Conservation (phyloP, 2,329 filamentous ascomycete species). For the Ophiostoma himal-ulmi region DNA sequence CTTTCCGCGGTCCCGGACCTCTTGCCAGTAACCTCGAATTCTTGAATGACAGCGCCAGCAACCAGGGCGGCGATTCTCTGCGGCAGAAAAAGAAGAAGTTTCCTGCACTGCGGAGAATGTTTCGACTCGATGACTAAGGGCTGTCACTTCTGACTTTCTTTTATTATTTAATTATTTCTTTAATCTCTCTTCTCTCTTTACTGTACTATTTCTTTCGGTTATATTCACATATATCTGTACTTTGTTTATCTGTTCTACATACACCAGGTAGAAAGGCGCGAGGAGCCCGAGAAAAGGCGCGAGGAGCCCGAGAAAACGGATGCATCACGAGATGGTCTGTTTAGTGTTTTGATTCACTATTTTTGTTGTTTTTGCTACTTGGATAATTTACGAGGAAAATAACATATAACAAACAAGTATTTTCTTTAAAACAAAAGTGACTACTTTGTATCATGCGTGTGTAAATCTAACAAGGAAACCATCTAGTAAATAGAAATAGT, state of each 20-base stretch:
- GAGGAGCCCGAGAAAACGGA: slow-evolving; percentile 4
- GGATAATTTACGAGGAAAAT: slow-evolving; percentile 5
- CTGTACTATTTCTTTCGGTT: neutral
- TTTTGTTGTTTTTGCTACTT: neutral
- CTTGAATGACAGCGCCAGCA: neutral
- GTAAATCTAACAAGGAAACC: neutral
- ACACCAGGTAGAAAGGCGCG: neutral
- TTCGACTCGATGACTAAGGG: slow-evolving; percentile 43
- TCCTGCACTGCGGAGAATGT: slow-evolving; percentile 58
- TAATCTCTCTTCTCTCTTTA: neutral
- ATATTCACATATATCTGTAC: neutral
- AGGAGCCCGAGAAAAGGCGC: neutral
- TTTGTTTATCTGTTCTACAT: slow-evolving; percentile 7
- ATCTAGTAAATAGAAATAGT: neutral
- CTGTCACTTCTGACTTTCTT: neutral
- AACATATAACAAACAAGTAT: neutral
- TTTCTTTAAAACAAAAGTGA: too few relatives aligned
- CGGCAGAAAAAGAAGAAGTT: slow-evolving; percentile 59
- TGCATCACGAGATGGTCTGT: neutral
- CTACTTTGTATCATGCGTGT: neutral
- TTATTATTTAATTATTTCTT: neutral
- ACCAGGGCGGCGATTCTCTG: neutral
- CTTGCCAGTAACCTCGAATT: slow-evolving; percentile 20
- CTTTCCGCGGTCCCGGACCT: slow-evolving; percentile 9
- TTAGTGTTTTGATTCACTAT: neutral